Percentiles rank a stretch among this genome's conserved stretches.
Conservation (phyloP, 139 green algal species). For the Chlamydomonas sp. region DNA sequence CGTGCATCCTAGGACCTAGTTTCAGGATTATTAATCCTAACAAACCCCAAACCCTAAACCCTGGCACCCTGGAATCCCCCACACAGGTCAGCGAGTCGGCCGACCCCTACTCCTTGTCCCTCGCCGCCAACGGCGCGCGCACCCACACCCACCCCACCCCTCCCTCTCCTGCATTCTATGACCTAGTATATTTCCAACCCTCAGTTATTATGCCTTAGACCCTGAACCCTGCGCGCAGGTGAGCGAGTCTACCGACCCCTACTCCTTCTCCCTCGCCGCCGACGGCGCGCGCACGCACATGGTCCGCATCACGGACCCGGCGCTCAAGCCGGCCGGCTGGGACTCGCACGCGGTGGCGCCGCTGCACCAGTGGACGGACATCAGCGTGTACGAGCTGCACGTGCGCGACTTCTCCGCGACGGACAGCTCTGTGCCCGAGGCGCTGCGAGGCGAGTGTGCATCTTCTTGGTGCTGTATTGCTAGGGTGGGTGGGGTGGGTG, state of each 20-base stretch:
- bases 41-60: no score
- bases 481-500: no score
- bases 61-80: no score
- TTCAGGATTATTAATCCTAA: no score
- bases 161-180: no score
- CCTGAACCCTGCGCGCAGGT: not conserved
- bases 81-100: no score
- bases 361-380: constrained; percentile 56
- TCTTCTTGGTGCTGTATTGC: no score
- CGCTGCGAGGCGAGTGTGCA: constrained; percentile 55
- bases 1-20: no score
- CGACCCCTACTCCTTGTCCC: no score
- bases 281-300: constrained; percentile 40
- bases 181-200: no score
- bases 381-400: constrained; percentile 86
- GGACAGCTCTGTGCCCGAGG: constrained; percentile 52
- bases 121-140: no score
- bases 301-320: not conserved
- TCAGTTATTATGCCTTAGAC: not conserved
- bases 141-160: no score
- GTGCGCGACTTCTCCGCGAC: constrained; percentile 80
- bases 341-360: constrained; percentile 4
- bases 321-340: constrained; percentile 1
- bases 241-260: constrained; percentile 69
- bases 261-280: constrained; percentile 57